Evolutionary conservation across 495 filamentous ascomycete genomes (phyloP).

Genomic region (Acidiella bohemica): DNA sequence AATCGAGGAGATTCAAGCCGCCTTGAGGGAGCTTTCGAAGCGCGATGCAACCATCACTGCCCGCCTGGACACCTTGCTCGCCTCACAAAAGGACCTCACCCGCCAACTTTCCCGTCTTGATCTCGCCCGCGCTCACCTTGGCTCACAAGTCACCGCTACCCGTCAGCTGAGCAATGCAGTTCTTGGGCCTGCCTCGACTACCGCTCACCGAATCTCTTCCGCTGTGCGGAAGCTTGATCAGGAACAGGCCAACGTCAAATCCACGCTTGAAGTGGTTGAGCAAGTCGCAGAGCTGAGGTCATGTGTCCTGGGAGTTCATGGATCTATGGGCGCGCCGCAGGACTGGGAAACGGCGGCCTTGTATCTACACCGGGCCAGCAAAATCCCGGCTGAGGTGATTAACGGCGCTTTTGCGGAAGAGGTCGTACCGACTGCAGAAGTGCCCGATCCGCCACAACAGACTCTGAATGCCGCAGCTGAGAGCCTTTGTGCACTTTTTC

Average conservation of each 20-base stretch:
- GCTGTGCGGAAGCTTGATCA: conserved; percentile 76
- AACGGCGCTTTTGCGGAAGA: conserved; percentile 78
- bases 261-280: conserved; percentile 83
- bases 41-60: conserved; percentile 62
- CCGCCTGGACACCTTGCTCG: conserved; percentile 60
- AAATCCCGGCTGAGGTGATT: conserved; percentile 65
- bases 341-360: conserved; percentile 95
- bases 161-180: conserved; percentile 75
- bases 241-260: conserved; percentile 79
- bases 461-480: conserved; percentile 80
- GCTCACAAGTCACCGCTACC: conserved; percentile 73
- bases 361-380: conserved; percentile 69
- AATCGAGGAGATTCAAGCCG: conserved; percentile 52
- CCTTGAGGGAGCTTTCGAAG: conserved; percentile 56
- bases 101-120: conserved; percentile 80
- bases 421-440: conserved; percentile 89
- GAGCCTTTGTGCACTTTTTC: conserved; percentile 72
- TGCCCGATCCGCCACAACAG: conserved; percentile 77
- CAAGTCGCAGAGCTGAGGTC: conserved; percentile 93
- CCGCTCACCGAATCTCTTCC: conserved; percentile 71
- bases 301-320: conserved; percentile 87
- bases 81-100: conserved; percentile 68
- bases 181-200: conserved; percentile 69
- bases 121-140: conserved; percentile 73
- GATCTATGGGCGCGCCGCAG: conserved; percentile 92